These are phyloP conservation scores for Pichia sp. DNA, from an alignment of 1,139 yeast species.

Conservation along the genomic window DNA sequence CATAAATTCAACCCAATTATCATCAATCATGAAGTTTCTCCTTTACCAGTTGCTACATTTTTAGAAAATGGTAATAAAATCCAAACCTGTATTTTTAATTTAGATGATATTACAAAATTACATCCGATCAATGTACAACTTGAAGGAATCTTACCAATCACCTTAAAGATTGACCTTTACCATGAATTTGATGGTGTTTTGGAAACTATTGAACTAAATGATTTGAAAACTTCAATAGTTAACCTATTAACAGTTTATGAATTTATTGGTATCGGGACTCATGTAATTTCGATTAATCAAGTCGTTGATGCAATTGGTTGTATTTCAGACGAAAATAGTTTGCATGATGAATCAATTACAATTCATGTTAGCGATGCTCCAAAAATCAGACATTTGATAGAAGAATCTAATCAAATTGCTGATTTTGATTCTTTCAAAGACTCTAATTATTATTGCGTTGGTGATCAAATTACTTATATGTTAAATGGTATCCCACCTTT, in stretches of 20 bases:
- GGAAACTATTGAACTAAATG: constrained; percentile 17
- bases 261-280: constrained; percentile 39
- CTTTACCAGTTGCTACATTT: constrained; percentile 49
- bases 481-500: constrained; percentile 79
- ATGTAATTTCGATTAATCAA: constrained; percentile 49
- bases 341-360: constrained; percentile 30
- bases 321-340: constrained; percentile 31
- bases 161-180: constrained; percentile 21
- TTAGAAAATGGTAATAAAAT: constrained; percentile 11
- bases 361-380: constrained; percentile 66
- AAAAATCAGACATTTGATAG: constrained; percentile 37
- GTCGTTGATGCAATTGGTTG: constrained; percentile 74
- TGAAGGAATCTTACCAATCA: constrained; percentile 60
- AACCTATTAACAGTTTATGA: constrained; percentile 25
- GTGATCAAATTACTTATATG: constrained; percentile 76
- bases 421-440: constrained; percentile 28
- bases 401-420: constrained; percentile 20
- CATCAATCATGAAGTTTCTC: constrained; percentile 54
- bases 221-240: constrained; percentile 18
- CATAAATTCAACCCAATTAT: constrained; percentile 33
- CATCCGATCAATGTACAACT: constrained; percentile 51
- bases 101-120: constrained; percentile 29
- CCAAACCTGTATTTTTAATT: constrained; percentile 55
- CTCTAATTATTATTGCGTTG: constrained; percentile 68
- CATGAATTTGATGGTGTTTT: constrained; percentile 24